Conservation (phyloP, 1,284 basidiomycete species). For the Fomitiporia mediterranea region DNA sequence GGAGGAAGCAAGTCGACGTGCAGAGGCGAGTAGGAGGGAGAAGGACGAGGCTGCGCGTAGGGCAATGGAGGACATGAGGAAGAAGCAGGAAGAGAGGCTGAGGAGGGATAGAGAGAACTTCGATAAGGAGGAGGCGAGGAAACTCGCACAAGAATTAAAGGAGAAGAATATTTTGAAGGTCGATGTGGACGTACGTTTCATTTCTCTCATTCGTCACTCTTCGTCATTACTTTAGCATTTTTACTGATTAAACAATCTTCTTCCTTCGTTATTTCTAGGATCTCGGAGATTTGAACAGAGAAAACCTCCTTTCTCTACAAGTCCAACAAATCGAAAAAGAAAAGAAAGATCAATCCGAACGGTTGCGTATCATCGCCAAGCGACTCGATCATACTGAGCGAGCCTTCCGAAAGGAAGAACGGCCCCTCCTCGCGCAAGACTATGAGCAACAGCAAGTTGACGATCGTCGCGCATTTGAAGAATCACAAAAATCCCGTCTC, state of each 20-base stretch:
- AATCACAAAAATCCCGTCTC: slow-evolving; percentile 56
- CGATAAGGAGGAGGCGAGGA: slow-evolving; percentile 81
- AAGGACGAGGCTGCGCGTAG: slow-evolving; percentile 71
- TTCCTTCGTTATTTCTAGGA: slow-evolving; percentile 46
- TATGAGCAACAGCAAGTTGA: slow-evolving; percentile 83
- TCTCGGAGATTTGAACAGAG: slow-evolving; percentile 82
- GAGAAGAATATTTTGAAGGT: slow-evolving; percentile 85
- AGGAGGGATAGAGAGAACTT: slow-evolving; percentile 82
- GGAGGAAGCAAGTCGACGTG: slow-evolving; percentile 80
- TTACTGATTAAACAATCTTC: neutral
- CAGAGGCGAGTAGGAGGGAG: slow-evolving; percentile 65
- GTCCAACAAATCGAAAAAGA: slow-evolving; percentile 96
- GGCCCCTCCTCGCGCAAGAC: slow-evolving; percentile 81
- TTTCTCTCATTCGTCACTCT: slow-evolving; percentile 24
- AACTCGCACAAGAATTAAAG: slow-evolving; percentile 84
- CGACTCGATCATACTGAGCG: slow-evolving; percentile 96
- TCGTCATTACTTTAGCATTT: neutral
- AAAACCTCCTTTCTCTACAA: slow-evolving; percentile 86
- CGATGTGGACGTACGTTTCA: slow-evolving; percentile 73
- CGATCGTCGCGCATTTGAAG: slow-evolving; percentile 71
- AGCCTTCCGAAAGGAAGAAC: slow-evolving; percentile 92
- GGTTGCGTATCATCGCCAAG: slow-evolving; percentile 82
- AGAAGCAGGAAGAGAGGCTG: slow-evolving; percentile 76
- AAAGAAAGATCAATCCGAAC: slow-evolving; percentile 85
- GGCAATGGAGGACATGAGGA: slow-evolving; percentile 64